Base-by-base conservation (phyloP, 176 grass and related monocot species). In the Bonia amplexicaulis region DNA sequence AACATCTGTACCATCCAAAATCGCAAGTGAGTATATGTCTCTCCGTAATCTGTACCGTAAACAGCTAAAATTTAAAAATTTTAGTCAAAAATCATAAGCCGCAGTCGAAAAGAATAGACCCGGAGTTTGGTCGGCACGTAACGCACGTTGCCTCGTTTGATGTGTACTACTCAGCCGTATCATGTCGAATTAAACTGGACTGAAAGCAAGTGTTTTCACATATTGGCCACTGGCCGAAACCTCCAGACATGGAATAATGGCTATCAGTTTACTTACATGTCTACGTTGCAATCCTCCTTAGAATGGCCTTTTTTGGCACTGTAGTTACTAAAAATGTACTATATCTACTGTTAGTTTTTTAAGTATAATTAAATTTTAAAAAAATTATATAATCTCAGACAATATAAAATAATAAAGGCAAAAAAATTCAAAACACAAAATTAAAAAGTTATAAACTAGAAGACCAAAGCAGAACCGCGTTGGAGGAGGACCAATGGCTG, bases 261-360 rank as follows among this genome's bases (percentile, higher is more conserved):
- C 49, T 26, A 5, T 19, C 16, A 0, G 26, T 52, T 52, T 51
- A 4, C 0, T 59, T 33, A 14, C 39, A 40, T 40, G 39, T 40
- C 39, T 5, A 40, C 37, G 6, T 57, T 4, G 0, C 39, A 16
- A 6, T 33, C 41, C 11, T 44, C 11, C 69, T 10, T 83, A 5
- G 40, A 83, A 37, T 48, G 41, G 51, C 25, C 31, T 33, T 33
- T 33, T 33, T 33, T 33, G 0, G 31, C 31, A 33, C 0, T 33
- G 3, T 33, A 3, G 0, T 3, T 3, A 3, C 0, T 33, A 0
- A 33, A 33, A 33, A 33, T 31, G 0, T 31, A 31, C 0, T 31
- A 31, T 31, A 31, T 31, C 31, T 31, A 31, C 2, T 31, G 2
- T 31, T 31, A 31, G 2, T 3, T 3, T 33, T 33, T 33, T 33